phyloP scores from a whole-genome alignment of 1,284 basidiomycete species.

The Ganoderma lucidum region DNA sequence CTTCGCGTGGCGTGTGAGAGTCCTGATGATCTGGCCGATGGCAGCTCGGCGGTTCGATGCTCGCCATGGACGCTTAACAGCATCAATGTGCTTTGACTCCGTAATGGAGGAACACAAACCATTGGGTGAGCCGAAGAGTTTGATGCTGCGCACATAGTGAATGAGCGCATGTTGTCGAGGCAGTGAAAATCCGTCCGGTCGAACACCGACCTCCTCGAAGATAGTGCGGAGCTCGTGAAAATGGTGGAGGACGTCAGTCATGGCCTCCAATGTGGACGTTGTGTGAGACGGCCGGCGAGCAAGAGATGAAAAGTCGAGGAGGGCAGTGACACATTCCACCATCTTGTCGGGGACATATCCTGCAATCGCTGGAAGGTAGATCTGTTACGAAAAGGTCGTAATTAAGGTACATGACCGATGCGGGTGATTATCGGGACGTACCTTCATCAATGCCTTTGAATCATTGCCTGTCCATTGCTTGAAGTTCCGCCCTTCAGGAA shows the following conservation, averaged over 20 bases:
- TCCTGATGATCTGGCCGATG: slow-evolving; percentile 32
- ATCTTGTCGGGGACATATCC: slow-evolving; percentile 26
- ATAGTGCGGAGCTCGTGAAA: slow-evolving; percentile 24
- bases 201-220: slow-evolving; percentile 23
- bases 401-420: too few species aligned
- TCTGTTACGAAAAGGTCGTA: too few species aligned
- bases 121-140: slow-evolving; percentile 33
- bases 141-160: slow-evolving; percentile 17
- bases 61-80: slow-evolving; percentile 37
- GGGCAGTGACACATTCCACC: slow-evolving; percentile 2
- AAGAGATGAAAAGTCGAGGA: slow-evolving; percentile 30
- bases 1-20: slow-evolving; percentile 12
- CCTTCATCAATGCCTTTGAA: slow-evolving; percentile 36
- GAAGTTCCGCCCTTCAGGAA: slow-evolving; percentile 28
- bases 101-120: slow-evolving; percentile 37
- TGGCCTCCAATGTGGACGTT: not conserved
- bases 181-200: slow-evolving; percentile 20
- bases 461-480: slow-evolving; percentile 36
- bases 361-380: slow-evolving; percentile 24
- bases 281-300: slow-evolving; percentile 6
- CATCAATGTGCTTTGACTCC: slow-evolving; percentile 34
- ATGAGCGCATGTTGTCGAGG: slow-evolving; percentile 32
- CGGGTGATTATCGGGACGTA: not conserved
- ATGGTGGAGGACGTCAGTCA: not conserved
- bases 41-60: slow-evolving; percentile 24